Conservation (phyloP, 2,329 filamentous ascomycete genomes). For the Geosmithia morbida region DNA sequence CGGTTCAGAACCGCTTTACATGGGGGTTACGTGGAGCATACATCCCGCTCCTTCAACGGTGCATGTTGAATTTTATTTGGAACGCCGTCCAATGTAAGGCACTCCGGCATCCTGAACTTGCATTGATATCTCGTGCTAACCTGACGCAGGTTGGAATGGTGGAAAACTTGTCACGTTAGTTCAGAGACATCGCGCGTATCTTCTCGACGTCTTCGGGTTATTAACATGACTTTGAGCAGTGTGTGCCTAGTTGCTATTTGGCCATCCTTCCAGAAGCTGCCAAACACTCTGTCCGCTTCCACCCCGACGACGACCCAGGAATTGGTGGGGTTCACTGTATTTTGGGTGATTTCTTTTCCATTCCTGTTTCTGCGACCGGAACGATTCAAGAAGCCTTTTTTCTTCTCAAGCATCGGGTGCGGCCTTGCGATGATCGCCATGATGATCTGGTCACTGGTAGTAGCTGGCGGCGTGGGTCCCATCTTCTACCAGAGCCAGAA, state of each 20-base stretch:
- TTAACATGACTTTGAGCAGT: neutral
- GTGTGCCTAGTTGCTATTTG: conserved; percentile 3
- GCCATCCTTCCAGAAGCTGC: conserved; percentile 24
- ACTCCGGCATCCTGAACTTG: neutral
- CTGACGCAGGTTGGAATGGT: conserved; percentile 13
- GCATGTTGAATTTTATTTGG: conserved; percentile 35
- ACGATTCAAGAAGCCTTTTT: conserved; percentile 31
- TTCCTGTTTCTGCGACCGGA: conserved; percentile 33
- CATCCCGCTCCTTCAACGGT: conserved; percentile 29
- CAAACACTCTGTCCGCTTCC: conserved; percentile 25
- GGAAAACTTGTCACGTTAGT: conserved; percentile 11
- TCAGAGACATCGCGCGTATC: neutral
- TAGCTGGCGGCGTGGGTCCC: conserved; percentile 26
- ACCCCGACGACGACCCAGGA: conserved; percentile 23
- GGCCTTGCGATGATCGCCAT: conserved; percentile 30
- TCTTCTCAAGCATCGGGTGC: conserved; percentile 25
- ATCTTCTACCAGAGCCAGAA: conserved; percentile 18
- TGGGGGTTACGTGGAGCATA: conserved; percentile 32
- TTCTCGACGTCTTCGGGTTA: neutral
- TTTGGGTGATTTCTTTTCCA: conserved; percentile 32
- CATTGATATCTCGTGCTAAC: conserved; percentile 3
- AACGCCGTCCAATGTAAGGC: conserved; percentile 24
- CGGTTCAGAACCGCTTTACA: conserved; percentile 30
- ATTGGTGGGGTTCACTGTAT: conserved; percentile 33
- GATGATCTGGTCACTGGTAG: conserved; percentile 29